These are phyloP conservation scores for Candida odintsovae DNA, from an alignment of 805 yeast genomes.

Conservation along the genomic window DNA sequence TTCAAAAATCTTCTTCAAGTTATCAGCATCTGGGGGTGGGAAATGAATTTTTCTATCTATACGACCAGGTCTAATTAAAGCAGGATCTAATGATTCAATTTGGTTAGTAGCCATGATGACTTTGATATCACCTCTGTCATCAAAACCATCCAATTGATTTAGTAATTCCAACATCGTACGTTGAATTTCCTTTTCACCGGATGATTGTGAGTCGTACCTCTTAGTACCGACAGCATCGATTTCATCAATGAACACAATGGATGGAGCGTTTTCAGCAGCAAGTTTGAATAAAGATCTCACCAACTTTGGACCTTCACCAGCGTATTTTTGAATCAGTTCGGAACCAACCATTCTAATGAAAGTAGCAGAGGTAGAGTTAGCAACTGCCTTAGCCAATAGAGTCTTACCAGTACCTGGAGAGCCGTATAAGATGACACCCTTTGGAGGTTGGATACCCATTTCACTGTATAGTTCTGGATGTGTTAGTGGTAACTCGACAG, in stretches of 20 bases:
- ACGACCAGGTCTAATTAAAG: constrained; percentile 94
- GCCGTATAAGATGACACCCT: constrained; percentile 95
- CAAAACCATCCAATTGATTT: constrained; percentile 95
- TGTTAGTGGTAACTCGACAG: constrained; percentile 91
- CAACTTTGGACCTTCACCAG: constrained; percentile 97
- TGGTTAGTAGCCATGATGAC: constrained; percentile 98
- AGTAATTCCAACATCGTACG: constrained; percentile 95
- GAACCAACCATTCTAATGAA: constrained; percentile 95
- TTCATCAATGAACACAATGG: constrained; percentile 98
- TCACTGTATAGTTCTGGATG: constrained; percentile 97
- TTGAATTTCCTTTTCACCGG: constrained; percentile 96
- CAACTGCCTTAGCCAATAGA: constrained; percentile 93
- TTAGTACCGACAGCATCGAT: constrained; percentile 99
- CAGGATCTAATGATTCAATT: constrained; percentile 92
- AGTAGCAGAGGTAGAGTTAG: constrained; percentile 95
- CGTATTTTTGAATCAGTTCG: constrained; percentile 91
- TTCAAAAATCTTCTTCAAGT: constrained; percentile 86
- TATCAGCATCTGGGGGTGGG: constrained; percentile 91
- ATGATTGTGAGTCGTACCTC: constrained; percentile 82
- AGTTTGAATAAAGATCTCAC: constrained; percentile 92
- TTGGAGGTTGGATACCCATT: constrained; percentile 98
- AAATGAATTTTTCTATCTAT: constrained; percentile 93
- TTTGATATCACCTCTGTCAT: constrained; percentile 94
- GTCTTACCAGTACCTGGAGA: constrained; percentile 99
- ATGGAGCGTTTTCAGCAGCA: constrained; percentile 95